These are phyloP conservation scores for Grammothele lineata DNA, from an alignment of 768 basidiomycete species.

Conservation along the genomic window DNA sequence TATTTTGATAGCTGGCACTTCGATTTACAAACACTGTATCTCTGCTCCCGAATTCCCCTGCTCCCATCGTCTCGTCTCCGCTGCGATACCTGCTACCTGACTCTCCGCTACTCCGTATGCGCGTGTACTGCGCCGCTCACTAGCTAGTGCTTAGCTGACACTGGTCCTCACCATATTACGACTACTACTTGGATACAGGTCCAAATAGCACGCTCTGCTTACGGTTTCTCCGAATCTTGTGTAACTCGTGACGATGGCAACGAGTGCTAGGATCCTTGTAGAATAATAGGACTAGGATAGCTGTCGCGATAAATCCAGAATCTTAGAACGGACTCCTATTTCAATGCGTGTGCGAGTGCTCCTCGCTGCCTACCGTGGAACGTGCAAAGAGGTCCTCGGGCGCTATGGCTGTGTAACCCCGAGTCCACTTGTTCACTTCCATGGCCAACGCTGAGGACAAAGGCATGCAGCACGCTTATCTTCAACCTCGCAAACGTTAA, in stretches of 20 bases:
- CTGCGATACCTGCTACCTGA: conserved; percentile 23
- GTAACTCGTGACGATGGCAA: conserved; percentile 12
- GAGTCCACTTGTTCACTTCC: too few species aligned
- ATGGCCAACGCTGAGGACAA: conserved; percentile 1
- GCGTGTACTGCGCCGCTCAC: conserved; percentile 10
- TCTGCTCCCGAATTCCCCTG: conserved; percentile 18
- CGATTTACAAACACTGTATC: conserved; percentile 16
- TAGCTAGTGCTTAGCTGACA: conserved; percentile 15
- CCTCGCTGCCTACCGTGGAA: not conserved
- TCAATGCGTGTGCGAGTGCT: not conserved
- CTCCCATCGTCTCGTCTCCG: conserved; percentile 24
- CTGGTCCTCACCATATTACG: conserved; percentile 14
- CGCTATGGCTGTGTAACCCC: too few species aligned
- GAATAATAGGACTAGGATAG: conserved; percentile 11
- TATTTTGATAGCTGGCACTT: conserved; percentile 26
- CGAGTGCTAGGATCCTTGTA: conserved; percentile 15
- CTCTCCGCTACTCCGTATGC: conserved; percentile 11
- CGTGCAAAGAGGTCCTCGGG: too few species aligned
- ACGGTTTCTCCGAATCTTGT: conserved; percentile 16
- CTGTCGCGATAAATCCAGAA: conserved; percentile 3
- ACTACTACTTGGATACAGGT: conserved; percentile 20
- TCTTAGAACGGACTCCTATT: conserved; percentile 1
- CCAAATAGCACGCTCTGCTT: conserved; percentile 16
- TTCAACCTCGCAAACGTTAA: conserved; percentile 2
- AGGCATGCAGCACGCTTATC: conserved; percentile 9